These are phyloP conservation scores for Podospora anserina DNA, from an alignment of 495 filamentous ascomycete species.

Conservation along the genomic window DNA sequence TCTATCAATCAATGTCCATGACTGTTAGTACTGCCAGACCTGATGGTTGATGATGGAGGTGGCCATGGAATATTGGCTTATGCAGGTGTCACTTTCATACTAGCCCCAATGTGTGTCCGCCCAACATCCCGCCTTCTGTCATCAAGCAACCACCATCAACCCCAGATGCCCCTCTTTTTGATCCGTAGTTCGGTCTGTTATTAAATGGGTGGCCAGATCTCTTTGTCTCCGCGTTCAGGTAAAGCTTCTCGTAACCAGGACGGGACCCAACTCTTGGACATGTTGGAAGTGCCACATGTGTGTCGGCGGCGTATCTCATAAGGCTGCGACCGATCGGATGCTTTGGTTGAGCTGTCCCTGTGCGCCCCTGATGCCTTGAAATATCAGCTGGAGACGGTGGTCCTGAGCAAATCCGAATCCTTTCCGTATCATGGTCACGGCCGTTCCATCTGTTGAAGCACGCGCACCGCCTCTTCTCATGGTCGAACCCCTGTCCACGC, in stretches of 20 bases:
- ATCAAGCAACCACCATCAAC: background rate
- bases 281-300: background rate
- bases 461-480: background rate
- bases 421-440: background rate
- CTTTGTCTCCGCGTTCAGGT: background rate
- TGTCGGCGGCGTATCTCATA: background rate
- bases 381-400: background rate
- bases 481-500: background rate
- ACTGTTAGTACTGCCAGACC: background rate
- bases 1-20: background rate
- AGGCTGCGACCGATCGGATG: background rate
- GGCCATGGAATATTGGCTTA: background rate
- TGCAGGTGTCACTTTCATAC: background rate
- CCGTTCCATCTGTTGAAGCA: background rate
- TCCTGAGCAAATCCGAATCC: background rate
- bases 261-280: background rate
- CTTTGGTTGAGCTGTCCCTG: background rate
- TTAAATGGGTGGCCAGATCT: background rate
- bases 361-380: slow-evolving; percentile 2
- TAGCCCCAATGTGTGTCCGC: background rate
- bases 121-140: slow-evolving; percentile 3
- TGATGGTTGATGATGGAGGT: background rate
- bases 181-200: background rate
- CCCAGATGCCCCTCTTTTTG: slow-evolving; percentile 1
- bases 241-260: background rate